Evolutionary conservation across 2,329 filamentous ascomycete genomes (phyloP).

Genomic region (Clarireedia hainanense): DNA sequence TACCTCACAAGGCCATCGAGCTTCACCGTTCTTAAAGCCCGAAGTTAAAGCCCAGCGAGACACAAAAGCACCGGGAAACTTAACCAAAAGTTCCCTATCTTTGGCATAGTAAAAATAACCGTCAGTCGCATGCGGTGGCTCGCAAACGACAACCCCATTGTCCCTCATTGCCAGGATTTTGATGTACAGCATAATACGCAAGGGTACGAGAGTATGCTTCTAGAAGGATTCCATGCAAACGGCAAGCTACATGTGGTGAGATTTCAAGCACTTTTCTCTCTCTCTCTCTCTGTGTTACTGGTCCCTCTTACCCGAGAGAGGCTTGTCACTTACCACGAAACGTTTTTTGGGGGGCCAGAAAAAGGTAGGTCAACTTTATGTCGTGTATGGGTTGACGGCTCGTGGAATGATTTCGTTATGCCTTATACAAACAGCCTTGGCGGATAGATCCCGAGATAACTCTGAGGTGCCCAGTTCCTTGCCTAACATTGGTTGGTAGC

Average conservation of each 20-base stretch:
- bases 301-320: neutral
- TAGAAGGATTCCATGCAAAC: constrained; percentile 3
- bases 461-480: neutral
- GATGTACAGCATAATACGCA: neutral
- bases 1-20: neutral
- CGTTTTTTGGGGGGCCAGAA: neutral
- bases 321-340: neutral
- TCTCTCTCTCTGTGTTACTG: neutral
- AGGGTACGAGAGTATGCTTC: neutral
- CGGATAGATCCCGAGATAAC: neutral
- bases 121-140: neutral
- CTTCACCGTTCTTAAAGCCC: neutral
- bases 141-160: neutral
- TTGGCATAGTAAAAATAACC: neutral
- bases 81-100: neutral
- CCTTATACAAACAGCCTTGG: too few relatives aligned
- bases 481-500: neutral
- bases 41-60: neutral
- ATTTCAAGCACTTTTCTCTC: neutral
- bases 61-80: neutral
- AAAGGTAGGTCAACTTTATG: neutral
- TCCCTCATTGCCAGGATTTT: neutral
- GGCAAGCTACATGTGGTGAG: constrained; percentile 1
- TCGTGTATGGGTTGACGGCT: neutral
- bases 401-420: neutral